Conservation (phyloP, 495 filamentous ascomycete genomes). For the Mytilinidion resinicola region DNA sequence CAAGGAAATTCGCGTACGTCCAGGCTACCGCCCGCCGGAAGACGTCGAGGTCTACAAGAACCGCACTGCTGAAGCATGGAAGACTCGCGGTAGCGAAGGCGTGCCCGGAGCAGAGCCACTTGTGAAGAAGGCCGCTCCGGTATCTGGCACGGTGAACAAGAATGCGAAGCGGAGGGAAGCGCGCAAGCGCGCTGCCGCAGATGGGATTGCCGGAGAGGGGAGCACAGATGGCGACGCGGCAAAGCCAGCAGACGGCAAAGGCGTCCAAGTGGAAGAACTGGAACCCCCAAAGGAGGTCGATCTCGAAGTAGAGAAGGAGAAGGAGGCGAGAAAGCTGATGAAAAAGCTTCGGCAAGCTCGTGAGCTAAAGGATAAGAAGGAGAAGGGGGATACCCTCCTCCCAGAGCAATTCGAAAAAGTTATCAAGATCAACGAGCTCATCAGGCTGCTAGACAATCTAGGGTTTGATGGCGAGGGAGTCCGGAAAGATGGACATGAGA, state of each 20-base stretch:
- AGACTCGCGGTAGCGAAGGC: slow-evolving; percentile 67
- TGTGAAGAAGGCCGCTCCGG: slow-evolving; percentile 36
- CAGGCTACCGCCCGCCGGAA: slow-evolving; percentile 90
- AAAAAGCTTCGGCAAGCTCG: slow-evolving; percentile 94
- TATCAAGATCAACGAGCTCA: slow-evolving; percentile 89
- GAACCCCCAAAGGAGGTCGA: slow-evolving; percentile 40
- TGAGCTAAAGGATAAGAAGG: slow-evolving; percentile 86
- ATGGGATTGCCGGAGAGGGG: slow-evolving; percentile 22
- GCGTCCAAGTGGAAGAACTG: slow-evolving; percentile 17
- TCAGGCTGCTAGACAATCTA: slow-evolving; percentile 77
- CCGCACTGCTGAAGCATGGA: slow-evolving; percentile 77
- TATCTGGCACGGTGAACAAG: slow-evolving; percentile 56
- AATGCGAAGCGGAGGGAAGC: slow-evolving; percentile 92
- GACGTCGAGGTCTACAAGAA: slow-evolving; percentile 97
- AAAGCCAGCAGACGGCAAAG: slow-evolving; percentile 29
- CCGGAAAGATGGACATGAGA: slow-evolving; percentile 36
- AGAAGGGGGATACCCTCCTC: slow-evolving; percentile 69
- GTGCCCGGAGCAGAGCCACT: slow-evolving; percentile 73
- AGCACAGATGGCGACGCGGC: slow-evolving; percentile 32
- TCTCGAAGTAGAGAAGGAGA: slow-evolving; percentile 74
- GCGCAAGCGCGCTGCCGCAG: slow-evolving; percentile 66
- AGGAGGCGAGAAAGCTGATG: slow-evolving; percentile 85
- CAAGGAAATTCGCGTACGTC: slow-evolving; percentile 86
- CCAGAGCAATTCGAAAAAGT: slow-evolving; percentile 98
- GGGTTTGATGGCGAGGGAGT: slow-evolving; percentile 71